Conservation (phyloP, 148 eudicot species). For the Limonium bicolor region DNA sequence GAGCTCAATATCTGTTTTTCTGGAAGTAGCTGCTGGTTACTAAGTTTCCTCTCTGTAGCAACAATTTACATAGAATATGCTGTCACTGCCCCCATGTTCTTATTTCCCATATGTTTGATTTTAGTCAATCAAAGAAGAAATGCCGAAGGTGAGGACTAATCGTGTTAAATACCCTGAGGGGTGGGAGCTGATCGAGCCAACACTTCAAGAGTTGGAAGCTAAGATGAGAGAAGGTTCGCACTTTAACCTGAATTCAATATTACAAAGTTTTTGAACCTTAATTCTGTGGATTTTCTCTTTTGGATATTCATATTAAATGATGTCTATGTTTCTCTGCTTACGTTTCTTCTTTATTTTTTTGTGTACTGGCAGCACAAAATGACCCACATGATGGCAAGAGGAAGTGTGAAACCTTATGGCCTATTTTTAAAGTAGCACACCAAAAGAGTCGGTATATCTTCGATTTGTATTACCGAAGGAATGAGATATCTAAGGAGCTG, state of each 20-base stretch:
- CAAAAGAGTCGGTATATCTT: slow-evolving; percentile 25
- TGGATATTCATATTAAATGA: no score
- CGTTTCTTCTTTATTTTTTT: neutral
- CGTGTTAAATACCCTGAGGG: slow-evolving; percentile 5
- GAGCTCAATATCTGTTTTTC: no score
- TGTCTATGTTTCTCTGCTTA: no score
- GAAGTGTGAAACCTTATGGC: slow-evolving; percentile 34
- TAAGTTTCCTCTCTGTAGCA: no score
- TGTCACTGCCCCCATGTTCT: no score
- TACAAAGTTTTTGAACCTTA: no score
- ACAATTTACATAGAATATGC: no score
- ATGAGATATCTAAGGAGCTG: slow-evolving; percentile 23
- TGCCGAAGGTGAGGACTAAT: slow-evolving; percentile 6
- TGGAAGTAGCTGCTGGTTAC: no score
- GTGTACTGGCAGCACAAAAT: slow-evolving; percentile 19
- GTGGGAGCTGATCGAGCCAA: slow-evolving; percentile 6
- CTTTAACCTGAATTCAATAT: no score
- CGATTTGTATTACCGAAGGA: slow-evolving; percentile 23
- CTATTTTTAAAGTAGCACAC: slow-evolving; percentile 28
- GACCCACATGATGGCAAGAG: slow-evolving; percentile 28
- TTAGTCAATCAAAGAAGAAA: no score
- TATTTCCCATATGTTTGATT: no score
- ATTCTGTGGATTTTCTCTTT: no score
- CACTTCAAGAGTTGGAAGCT: slow-evolving; percentile 2
- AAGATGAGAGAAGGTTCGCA: slow-evolving; percentile 4